Evolutionary conservation across 345 rosid species (phyloP).

Genomic region (Geranium brycei): DNA sequence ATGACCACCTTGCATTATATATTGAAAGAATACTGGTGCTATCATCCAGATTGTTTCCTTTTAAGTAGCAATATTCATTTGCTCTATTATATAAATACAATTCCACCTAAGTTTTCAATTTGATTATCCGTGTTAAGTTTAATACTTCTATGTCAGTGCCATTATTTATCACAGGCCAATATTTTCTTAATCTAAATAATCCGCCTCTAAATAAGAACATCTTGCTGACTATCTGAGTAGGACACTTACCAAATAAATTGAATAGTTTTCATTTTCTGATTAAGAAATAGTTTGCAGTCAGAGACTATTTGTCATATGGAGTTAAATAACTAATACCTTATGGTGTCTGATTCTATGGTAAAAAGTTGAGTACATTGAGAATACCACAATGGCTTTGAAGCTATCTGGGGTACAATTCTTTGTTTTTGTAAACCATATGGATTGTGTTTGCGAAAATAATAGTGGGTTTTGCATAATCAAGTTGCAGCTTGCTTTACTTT

Average conservation of each 20-base stretch:
- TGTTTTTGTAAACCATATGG: neutral
- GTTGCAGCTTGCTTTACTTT: neutral
- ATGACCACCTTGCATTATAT: neutral
- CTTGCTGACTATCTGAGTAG: neutral
- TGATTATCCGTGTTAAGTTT: no score
- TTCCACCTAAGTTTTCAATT: no score
- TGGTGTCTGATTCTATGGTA: neutral
- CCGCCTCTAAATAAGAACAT: neutral
- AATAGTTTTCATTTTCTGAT: neutral
- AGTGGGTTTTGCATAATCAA: neutral
- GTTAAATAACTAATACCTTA: neutral
- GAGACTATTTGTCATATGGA: neutral
- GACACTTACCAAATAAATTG: neutral
- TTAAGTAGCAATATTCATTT: neutral
- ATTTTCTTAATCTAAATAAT: neutral
- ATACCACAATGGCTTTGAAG: neutral
- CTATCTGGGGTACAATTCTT: neutral
- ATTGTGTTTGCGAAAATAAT: no score
- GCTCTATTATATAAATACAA: neutral
- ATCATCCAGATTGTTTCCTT: neutral
- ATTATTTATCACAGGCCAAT: no score
- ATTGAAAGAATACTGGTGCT: neutral
- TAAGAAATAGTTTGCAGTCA: no score
- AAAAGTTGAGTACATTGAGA: neutral
- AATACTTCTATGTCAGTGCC: neutral